Base-by-base conservation (phyloP, 139 green algal species). In the Spirogloea muscicola region DNA sequence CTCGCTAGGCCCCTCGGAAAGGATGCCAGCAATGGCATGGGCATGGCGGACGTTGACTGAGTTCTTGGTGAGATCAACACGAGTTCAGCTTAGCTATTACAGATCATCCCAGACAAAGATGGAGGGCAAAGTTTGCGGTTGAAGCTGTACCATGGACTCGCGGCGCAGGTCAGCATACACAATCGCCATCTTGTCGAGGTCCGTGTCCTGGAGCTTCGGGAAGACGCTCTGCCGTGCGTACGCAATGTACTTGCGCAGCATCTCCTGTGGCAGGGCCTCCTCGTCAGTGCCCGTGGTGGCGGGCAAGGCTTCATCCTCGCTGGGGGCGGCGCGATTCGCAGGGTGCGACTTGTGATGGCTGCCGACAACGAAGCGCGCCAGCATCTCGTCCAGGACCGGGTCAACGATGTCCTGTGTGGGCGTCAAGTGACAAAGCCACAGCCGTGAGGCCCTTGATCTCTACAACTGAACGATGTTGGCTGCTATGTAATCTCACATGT, bases 161-260 rank as follows among this genome's bases (percentile, higher is more conserved):
- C 81, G 76, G 0, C 91, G 76, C 52, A 96, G 83, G 48, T 91
- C 82, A 0, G 88, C 84, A 67, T 96, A 96, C 57, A 95, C 86
- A 58, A 83, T 59, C 52, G 87, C 82, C 34, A 97, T 89, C 76
- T 92, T 96, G 62, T 93, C 85, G 42, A 86, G 72, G 58, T 95
- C 87, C 2, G 63, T 69, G 25, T 80, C 57, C 3, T 87, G 78
- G 61, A 96, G 85, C 61, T 85, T 89, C 41, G 88, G 90, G 27
- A 58, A 77, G 59, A 87, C 84, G 72, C 91, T 84, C 80, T 92
- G 84, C 88, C 96, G 96, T 27, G 94, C 91, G 72, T 94, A 98
- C 1, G 91, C 90, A 57, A 98, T 89, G 88, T 99, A 99, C 88
- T 98, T 98, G 49, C 88, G 84, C 74, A 99, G 89, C 84, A 93